Evolutionary conservation across 2,329 filamentous ascomycete species (phyloP), one percentile per base, ranked within the genome.

Genomic region (Cytospora paraplurivora): DNA sequence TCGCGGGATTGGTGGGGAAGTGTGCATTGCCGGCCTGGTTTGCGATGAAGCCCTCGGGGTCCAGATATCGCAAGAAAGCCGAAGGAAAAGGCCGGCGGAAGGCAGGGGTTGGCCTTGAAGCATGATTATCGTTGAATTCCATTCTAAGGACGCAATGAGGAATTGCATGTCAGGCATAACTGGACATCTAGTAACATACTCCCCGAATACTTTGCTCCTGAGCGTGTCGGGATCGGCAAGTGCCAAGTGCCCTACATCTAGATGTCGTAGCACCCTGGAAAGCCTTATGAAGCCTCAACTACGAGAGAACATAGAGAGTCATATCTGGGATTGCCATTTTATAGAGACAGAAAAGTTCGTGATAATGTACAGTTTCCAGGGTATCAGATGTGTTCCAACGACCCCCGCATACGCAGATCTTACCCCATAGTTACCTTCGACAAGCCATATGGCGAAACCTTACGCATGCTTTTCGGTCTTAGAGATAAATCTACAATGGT

Each of bases 1-100:
- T 60, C 17, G 21, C 32, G 19, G 37, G 53, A 3, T 37, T 61
- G 47, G 49, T 63, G 3, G 61, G 53, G 3, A 63, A 57, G 34
- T 66, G 64, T 37, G 61, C 53, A 11, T 17, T 63, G 8, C 64
- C 61, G 8, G 58, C 50, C 3, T 62, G 64, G 56, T 63, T 57
- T 21, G 53, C 61, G n/a, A 63, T 63, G 64, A 57, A 35, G 49
- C 64, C 64, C 7, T 37, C n/a, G 5, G 61, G 61, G 8, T 61
- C 52, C 3, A 66, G 58, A n/a, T 66, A 60, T 12, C 32, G 17
- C 17, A 53, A 27, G 7, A 35, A 27, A 38, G 15, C 10, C 3
- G 4, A 27, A 27, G 27, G 27, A 4, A 27, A 27, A 19, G 58
- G 15, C 2, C 3, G 38, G 8, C 13, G 15, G 17, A 37, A 15